Evolutionary conservation across 345 rosid genomes (phyloP).

Genomic region (Gossypium raimondii): DNA sequence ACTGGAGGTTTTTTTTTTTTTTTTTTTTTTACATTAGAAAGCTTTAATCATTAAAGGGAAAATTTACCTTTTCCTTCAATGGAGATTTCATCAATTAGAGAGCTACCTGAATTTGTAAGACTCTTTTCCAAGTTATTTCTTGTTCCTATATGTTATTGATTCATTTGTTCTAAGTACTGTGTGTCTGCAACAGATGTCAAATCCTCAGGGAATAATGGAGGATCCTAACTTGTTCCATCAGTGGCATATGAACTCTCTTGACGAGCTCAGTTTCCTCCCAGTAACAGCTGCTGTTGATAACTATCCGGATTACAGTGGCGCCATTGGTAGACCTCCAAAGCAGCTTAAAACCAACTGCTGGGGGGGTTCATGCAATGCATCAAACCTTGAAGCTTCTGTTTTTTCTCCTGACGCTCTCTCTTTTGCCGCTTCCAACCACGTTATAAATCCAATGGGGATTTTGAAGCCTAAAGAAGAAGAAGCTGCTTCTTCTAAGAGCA

Average conservation of each 20-base stretch:
- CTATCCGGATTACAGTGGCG: not conserved
- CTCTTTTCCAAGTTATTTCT: not conserved
- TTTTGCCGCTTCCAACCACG: not conserved
- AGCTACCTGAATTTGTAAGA: conserved; percentile 37
- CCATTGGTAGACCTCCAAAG: conserved; percentile 33
- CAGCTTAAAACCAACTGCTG: conserved; percentile 38
- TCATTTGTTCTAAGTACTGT: not conserved
- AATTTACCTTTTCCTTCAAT: conserved; percentile 12
- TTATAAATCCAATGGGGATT: not conserved
- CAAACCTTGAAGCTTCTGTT: conserved; percentile 24
- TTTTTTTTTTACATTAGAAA: conserved; percentile 17
- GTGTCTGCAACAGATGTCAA: not conserved
- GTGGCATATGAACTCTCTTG: conserved; percentile 45
- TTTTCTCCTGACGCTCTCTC: conserved; percentile 27
- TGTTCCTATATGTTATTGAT: not conserved
- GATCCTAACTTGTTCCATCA: conserved; percentile 42
- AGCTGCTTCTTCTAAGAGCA: conserved; percentile 12
- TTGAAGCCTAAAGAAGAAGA: conserved; percentile 51
- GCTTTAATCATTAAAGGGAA: not conserved
- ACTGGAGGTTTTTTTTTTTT: conserved; percentile 17
- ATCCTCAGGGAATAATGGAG: conserved; percentile 47
- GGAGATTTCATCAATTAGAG: conserved; percentile 49
- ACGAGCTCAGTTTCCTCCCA: conserved; percentile 36
- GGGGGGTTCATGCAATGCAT: conserved; percentile 23
- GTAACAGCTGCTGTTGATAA: conserved; percentile 30